Conservation (phyloP, 441 rosid species). For the Pelargonium cotyledonis region DNA sequence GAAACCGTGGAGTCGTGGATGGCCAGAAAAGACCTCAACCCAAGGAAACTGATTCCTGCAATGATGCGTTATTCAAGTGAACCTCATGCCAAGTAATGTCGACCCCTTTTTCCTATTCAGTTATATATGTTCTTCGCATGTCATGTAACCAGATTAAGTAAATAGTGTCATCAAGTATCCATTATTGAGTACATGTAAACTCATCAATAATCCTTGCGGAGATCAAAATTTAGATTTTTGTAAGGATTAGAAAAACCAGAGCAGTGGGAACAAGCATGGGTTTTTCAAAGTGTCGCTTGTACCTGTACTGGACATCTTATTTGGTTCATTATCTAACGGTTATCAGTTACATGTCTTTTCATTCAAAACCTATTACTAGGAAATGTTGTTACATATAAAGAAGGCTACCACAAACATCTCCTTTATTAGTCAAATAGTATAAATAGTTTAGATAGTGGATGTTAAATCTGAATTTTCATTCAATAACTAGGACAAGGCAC, state of each 20-base stretch:
- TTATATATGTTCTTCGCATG: conserved; percentile 14
- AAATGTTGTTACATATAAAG: background rate
- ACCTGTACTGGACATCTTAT: too few species aligned
- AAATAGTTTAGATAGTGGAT: background rate
- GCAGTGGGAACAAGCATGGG: background rate
- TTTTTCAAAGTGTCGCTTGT: too few species aligned
- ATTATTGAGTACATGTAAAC: background rate
- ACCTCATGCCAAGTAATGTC: conserved; percentile 95
- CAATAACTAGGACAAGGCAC: background rate
- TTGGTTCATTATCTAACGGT: background rate
- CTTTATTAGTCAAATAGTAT: background rate
- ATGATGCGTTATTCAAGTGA: conserved; percentile 99
- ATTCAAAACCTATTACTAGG: background rate
- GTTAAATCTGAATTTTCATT: background rate
- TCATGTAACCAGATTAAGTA: conserved; percentile 4
- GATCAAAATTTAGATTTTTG: background rate
- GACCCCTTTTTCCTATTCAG: conserved; percentile 9
- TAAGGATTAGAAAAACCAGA: background rate
- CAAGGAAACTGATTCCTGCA: conserved; percentile 92
- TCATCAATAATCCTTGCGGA: conserved; percentile 3
- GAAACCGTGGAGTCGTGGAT: conserved; percentile 99
- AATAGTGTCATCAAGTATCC: background rate
- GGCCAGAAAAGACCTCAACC: conserved; percentile 77
- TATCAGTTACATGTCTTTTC: background rate
- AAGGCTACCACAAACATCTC: background rate